Evolutionary conservation across 176 grass and related monocot species (phyloP), one percentile per base, ranked within the genome.

Genomic region (Triticum timopheevii): DNA sequence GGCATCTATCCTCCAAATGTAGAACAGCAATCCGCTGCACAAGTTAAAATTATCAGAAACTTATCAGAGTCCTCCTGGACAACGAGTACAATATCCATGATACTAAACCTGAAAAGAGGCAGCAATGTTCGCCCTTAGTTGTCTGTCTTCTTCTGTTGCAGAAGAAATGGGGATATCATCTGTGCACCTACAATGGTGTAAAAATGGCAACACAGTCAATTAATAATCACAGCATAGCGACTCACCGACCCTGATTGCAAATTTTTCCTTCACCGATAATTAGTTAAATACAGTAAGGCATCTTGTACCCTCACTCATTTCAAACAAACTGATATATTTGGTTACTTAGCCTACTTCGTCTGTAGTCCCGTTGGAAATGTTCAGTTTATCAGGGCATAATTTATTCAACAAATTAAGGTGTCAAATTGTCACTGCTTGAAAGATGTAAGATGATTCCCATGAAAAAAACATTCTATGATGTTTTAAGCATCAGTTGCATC

Each of bases 1-100:
- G 92, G 12, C 93, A 98, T 87, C 92, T 98, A 52, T 98, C 96
- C 83, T 98, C 96, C 76, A 98, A 92, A 94, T 98, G 96, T 85
- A 98, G 87, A 66, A 98, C 93, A 91, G 96, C 93, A 84, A 96
- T 89, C 47, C 88, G 85, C 93, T 98, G 86, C 61, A 89, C 38
- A 88, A 25, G 31, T 69, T 30, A 77, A 80, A 89, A 42, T 70
- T 36, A 83, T 85, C 20, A 91, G 49, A 59, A 80, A 61, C 34
- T 52, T 10, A 72, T 42, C 2, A 23, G 61, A 81, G 79, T 80
- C 33, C 33, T 25, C 22, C 13, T 49, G 22, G 73, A 69, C 12
- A 83, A 84, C 23, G 8, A 82, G 25, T 71, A 61, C 15, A 68
- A 44, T 15, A 34, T 50, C 64, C 17, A 50, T 42, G 59, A 38